Conservation (phyloP, 2,329 filamentous ascomycete species). For the Zarea fungicola region DNA sequence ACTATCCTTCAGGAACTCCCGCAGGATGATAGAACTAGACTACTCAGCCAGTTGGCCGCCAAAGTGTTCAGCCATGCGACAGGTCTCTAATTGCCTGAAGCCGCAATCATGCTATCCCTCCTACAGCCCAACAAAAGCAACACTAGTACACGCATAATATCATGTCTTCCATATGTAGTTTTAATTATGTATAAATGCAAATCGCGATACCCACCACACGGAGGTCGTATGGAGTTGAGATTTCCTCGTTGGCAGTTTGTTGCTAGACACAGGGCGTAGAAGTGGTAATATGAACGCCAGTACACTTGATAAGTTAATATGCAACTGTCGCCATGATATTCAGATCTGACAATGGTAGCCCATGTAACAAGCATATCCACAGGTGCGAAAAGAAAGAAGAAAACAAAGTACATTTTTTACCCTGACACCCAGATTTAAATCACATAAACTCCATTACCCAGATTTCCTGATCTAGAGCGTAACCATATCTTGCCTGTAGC, state of each 20-base stretch:
- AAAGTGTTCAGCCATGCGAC: conserved; percentile 82
- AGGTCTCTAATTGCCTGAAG: conserved; percentile 46
- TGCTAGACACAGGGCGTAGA: no score
- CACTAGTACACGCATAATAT: no score
- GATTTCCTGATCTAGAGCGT: conserved; percentile 16
- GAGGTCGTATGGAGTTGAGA: no score
- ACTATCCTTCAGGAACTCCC: conserved; percentile 62
- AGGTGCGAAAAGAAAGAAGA: no score
- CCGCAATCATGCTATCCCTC: no score
- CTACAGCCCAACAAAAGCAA: neutral
- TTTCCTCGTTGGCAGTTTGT: no score
- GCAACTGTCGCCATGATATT: neutral
- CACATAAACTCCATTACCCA: conserved; percentile 14
- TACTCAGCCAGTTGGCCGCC: conserved; percentile 78
- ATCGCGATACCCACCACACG: conserved; percentile 7
- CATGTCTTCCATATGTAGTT: neutral
- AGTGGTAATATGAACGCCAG: no score
- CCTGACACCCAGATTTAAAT: conserved; percentile 14
- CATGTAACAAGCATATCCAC: neutral
- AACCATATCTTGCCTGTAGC: conserved; percentile 19
- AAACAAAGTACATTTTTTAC: conserved; percentile 13
- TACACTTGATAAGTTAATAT: no score
- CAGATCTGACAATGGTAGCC: neutral
- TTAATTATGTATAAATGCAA: conserved; percentile 5
- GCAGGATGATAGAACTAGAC: conserved; percentile 70